Evolutionary conservation across 768 basidiomycete species (phyloP).

Genomic region (Lactarius vividus): DNA sequence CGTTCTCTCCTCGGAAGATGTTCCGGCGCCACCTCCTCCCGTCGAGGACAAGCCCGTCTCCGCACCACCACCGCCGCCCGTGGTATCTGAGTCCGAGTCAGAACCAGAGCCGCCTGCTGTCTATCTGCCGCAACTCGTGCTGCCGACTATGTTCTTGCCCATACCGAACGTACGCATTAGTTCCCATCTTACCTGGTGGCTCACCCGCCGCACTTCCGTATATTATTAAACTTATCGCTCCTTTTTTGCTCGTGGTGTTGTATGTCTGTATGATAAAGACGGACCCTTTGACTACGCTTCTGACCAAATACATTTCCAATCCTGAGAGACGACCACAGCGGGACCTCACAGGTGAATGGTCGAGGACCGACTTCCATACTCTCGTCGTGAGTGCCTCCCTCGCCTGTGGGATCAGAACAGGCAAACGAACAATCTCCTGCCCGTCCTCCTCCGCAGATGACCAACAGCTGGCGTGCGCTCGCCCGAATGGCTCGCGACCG

Average conservation of each 20-base stretch:
- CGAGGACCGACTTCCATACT: conserved; percentile 67
- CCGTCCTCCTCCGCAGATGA: conserved; percentile 57
- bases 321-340: conserved; percentile 71
- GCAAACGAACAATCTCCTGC: conserved; percentile 3
- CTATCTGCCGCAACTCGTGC: conserved; percentile 64
- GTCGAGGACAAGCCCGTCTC: conserved; percentile 57
- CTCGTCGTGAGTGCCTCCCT: conserved; percentile 62
- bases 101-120: conserved; percentile 55
- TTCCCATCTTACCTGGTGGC: conserved; percentile 59
- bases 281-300: conserved; percentile 75
- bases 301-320: conserved; percentile 80
- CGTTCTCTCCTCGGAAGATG: conserved; percentile 26
- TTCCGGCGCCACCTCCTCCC: conserved; percentile 33
- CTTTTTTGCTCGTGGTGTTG: conserved; percentile 19
- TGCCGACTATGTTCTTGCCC: conserved; percentile 82
- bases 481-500: conserved; percentile 83
- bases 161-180: conserved; percentile 82
- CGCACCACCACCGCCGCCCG: conserved; percentile 29
- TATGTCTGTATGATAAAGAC: conserved; percentile 47
- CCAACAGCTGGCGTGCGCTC: conserved; percentile 82
- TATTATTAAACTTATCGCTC: conserved; percentile 33
- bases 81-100: conserved; percentile 39
- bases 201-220: conserved; percentile 44
- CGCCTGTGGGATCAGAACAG: neutral
- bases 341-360: conserved; percentile 75